phyloP scores from a whole-genome alignment of 257 asterid species.

The Solanum bukasovii region DNA sequence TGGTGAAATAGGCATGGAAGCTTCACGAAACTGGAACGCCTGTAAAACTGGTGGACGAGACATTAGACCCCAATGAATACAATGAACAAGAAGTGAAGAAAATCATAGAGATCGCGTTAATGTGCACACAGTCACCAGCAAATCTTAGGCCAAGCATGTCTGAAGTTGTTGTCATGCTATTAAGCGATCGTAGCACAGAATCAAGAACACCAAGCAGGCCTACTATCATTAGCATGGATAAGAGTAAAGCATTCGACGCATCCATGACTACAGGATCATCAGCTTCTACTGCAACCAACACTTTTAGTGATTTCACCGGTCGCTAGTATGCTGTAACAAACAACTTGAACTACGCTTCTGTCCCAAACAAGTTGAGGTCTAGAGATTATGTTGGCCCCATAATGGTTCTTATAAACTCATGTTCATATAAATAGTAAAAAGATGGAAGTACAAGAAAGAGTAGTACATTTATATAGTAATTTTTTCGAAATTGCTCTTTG shows the following conservation, averaged over 20 bases:
- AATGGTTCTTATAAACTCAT: not conserved
- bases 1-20: constrained; percentile 55
- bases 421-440: not conserved
- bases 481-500: not conserved
- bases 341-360: not conserved
- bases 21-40: constrained; percentile 43
- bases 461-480: not conserved
- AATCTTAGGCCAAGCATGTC: constrained; percentile 78
- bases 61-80: constrained; percentile 38
- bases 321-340: constrained; percentile 22
- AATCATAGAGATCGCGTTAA: constrained; percentile 52
- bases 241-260: constrained; percentile 6
- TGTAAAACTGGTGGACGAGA: constrained; percentile 43
- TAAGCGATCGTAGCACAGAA: constrained; percentile 24
- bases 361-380: not conserved
- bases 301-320: constrained; percentile 46
- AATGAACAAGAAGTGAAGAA: constrained; percentile 42
- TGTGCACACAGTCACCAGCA: constrained; percentile 65
- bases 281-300: constrained; percentile 47
- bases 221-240: constrained; percentile 19
- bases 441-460: not conserved
- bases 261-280: constrained; percentile 12
- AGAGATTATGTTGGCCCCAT: not conserved
- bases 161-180: constrained; percentile 56
- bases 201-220: constrained; percentile 22